Evolutionary conservation across 768 basidiomycete genomes (phyloP).

Genomic region (Coprinopsis cinerea): DNA sequence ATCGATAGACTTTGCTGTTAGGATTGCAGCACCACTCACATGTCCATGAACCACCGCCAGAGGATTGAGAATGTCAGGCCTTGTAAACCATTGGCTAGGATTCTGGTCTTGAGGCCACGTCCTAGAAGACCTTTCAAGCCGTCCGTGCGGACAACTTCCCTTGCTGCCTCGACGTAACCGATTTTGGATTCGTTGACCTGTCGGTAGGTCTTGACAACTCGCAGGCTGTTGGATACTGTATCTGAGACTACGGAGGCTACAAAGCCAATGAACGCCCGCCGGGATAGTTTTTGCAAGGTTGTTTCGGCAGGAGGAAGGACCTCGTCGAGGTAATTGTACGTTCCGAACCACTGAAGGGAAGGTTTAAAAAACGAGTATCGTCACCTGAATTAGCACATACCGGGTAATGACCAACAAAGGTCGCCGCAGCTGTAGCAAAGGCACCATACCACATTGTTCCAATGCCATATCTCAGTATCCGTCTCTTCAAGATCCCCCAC

Average conservation of each 20-base stretch:
- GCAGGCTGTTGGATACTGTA: slow-evolving; percentile 79
- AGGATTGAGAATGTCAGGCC: slow-evolving; percentile 87
- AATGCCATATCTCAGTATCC: slow-evolving; percentile 73
- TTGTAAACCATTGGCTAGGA: slow-evolving; percentile 87
- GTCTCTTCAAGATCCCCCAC: slow-evolving; percentile 53
- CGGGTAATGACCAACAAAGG: slow-evolving; percentile 89
- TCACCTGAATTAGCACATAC: too few species aligned
- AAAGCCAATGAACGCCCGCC: slow-evolving; percentile 92
- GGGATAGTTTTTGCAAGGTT: slow-evolving; percentile 51
- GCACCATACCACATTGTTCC: slow-evolving; percentile 87
- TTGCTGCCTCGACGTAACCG: slow-evolving; percentile 73
- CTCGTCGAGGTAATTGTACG: slow-evolving; percentile 75
- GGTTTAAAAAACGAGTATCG: not conserved
- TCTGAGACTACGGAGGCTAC: slow-evolving; percentile 81
- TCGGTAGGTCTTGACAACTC: slow-evolving; percentile 93
- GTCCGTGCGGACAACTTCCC: slow-evolving; percentile 67
- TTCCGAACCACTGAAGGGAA: slow-evolving; percentile 62
- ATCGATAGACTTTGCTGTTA: too few species aligned
- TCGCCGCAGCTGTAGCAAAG: slow-evolving; percentile 86
- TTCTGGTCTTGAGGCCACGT: slow-evolving; percentile 83
- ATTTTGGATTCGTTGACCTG: slow-evolving; percentile 84
- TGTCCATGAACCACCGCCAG: slow-evolving; percentile 86
- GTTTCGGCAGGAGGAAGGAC: slow-evolving; percentile 53
- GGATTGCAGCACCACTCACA: slow-evolving; percentile 53
- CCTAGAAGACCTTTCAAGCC: slow-evolving; percentile 81